Conservation (phyloP, 139 green algal genomes). For the Closterium sp. region DNA sequence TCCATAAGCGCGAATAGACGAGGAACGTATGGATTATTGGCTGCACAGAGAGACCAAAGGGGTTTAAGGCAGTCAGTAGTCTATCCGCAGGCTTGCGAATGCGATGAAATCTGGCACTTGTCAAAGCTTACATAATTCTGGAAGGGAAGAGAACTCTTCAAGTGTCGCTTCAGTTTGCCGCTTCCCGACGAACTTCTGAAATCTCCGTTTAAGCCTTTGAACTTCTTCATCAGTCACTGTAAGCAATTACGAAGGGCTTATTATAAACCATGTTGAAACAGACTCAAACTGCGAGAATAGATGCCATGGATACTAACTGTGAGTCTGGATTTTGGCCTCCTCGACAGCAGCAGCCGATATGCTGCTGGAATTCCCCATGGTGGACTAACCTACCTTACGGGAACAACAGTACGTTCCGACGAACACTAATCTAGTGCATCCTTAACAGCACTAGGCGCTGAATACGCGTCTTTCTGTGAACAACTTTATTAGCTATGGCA, state of each 20-base stretch:
- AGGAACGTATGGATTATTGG: background rate
- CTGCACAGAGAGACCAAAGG: background rate
- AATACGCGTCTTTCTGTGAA: too few relatives aligned
- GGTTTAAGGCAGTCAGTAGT: background rate
- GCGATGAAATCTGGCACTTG: background rate
- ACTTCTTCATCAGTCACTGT: background rate
- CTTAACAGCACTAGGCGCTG: background rate
- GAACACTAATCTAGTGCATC: background rate
- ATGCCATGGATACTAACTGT: background rate
- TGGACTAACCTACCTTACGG: background rate
- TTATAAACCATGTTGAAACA: background rate
- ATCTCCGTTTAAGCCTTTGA: background rate
- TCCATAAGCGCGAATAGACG: background rate
- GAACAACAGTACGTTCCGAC: background rate
- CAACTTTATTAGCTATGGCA: background rate
- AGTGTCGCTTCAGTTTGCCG: background rate
- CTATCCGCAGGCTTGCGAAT: background rate
- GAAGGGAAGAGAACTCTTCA: background rate
- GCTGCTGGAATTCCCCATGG: background rate
- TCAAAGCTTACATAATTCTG: background rate
- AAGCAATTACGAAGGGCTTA: background rate
- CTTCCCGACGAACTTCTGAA: background rate
- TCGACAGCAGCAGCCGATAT: background rate
- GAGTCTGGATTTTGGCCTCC: background rate
- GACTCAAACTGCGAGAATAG: background rate